Conservation (phyloP, 331 rosid genomes). For the Prunus yedoensis region DNA sequence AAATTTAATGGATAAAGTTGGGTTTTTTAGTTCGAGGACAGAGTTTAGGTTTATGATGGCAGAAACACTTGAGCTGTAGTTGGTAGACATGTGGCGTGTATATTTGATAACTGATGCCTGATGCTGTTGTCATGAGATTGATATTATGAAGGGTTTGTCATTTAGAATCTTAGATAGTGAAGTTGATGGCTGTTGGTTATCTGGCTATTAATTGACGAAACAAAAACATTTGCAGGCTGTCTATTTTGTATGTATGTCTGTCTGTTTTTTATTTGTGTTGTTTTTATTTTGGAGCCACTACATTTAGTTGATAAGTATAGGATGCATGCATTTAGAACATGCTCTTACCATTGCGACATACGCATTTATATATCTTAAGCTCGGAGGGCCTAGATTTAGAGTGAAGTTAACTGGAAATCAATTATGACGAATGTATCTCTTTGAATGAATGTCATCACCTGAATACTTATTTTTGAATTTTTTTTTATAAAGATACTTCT, state of each 20-base stretch:
- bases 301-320: conserved; percentile 1
- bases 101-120: not conserved
- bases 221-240: not conserved
- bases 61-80: conserved; percentile 7
- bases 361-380: not conserved
- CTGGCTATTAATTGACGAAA: conserved; percentile 1
- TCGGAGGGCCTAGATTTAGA: not conserved
- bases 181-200: not conserved
- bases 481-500: not conserved
- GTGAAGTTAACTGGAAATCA: not conserved
- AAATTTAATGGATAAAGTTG: not conserved
- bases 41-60: not conserved
- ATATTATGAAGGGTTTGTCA: too few relatives aligned
- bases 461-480: not conserved
- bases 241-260: not conserved
- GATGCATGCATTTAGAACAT: not conserved
- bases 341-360: not conserved
- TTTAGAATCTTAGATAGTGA: not conserved
- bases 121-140: too few relatives aligned
- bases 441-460: not conserved
- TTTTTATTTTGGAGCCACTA: not conserved
- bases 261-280: not conserved
- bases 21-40: not conserved
- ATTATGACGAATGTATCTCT: not conserved
- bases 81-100: not conserved